Evolutionary conservation across 192 early-diverging fungal species (phyloP), one percentile per base, ranked within the genome.

Genomic region (Oehlia diaphana): DNA sequence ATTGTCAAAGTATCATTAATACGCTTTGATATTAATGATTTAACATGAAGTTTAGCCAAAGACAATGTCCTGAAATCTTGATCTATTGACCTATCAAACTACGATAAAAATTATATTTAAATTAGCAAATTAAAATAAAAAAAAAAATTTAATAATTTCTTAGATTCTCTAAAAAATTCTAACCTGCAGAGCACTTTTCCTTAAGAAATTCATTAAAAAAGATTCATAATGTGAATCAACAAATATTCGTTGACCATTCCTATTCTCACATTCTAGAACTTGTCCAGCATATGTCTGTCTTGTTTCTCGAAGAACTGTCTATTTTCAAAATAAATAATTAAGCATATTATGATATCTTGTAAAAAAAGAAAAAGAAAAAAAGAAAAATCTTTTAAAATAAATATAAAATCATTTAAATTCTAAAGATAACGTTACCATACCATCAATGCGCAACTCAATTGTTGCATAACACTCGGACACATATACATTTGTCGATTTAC

Each of bases 191-290:
- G 63, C 53, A 62, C 67, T 70, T 44, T 79, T 79, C 50, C 50
- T 79, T 16, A 79, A 12, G 14, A 79, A 79, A 23, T 71, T 79
- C 65, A 79, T 79, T n/a, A 79, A 37, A 63, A 79, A 79, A 10
- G 77, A 69, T 79, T 79, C 77, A 79, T 79, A 70, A 10, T 79
- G 58, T 4, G 77, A 79, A 37, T 79, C 77, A 9, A 79, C 50
- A 62, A 79, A 79, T 70, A 79, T 70, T 61, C 67, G 13, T 71
- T 79, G 77, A 16, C 65, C 77, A 35, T 28, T 70, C 35, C 68
- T 79, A 70, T 79, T 79, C 21, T 79, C 49, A 61, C 77, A 79
- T 21, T 79, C 77, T 35, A 79, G 35, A 39, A 70, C 33, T 58
- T 79, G 77, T 31, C 53, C 67, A 9, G 66, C n/a, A 63, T 79